Evolutionary conservation across 192 early-diverging fungal genomes (phyloP), one percentile per base, ranked within the genome.

Genomic region (Phycomyces nitens): DNA sequence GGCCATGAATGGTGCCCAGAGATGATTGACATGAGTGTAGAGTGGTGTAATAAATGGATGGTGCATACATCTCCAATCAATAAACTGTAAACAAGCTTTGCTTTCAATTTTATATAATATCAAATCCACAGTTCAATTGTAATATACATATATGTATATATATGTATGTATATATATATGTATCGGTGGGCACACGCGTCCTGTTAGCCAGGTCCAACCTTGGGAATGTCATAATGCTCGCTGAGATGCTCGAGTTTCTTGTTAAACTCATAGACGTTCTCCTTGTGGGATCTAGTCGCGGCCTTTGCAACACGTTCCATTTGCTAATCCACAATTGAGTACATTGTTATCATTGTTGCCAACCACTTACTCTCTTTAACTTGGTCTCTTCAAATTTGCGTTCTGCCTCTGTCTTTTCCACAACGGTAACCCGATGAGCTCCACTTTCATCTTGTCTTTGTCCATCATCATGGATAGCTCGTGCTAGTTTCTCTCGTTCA

Each of bases 191-290:
- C 7, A 34, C 29, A 7, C 29, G 29, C 18, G 44, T 47, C 44
- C 44, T 70, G 69, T 89, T 89, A 89, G 76, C 89, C 88, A 29
- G 88, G 88, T 66, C 88, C 86, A 57, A 91, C 89, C 62, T 89
- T 88, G 39, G 90, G 89, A 71, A 92, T 89, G 67, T 92, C 90
- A 75, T 91, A 86, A 76, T 91, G 90, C 68, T 92, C 90, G 56
- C 78, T 83, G 56, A 92, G 77, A 29, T 82, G 73, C 60, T 88
- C 88, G 16, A 92, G 75, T 60, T 90, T 86, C 26, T 78, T 77
- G 67, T 92, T 92, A 60, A 89, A 81, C 38, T 92, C 89, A 53
- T 84, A 82, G 7, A 92, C 89, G 41, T 84, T 80, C 53, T 92
- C 89, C 69, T 86, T 88, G 75, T 92, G 89, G 11, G 87, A 89